phyloP scores from a whole-genome alignment of 2,329 filamentous ascomycete genomes.

The Fusarium aywerte region DNA sequence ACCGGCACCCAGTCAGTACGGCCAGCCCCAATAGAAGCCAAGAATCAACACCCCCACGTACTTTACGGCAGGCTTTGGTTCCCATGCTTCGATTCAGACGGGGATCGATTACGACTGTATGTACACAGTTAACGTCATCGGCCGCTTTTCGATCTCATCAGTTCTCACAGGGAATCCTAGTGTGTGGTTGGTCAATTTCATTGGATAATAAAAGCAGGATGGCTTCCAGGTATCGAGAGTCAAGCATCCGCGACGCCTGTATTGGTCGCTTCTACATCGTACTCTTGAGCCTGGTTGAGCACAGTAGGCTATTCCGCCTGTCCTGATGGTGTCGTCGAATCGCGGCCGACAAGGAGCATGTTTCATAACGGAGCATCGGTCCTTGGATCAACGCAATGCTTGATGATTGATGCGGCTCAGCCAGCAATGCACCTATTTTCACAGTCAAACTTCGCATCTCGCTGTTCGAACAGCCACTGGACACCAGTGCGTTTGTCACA shows the following conservation, averaged over 20 bases:
- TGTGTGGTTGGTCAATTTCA: neutral
- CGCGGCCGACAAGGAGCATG: neutral
- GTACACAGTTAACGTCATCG: slow-evolving; percentile 22
- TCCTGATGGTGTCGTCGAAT: neutral
- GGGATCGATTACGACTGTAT: slow-evolving; percentile 5
- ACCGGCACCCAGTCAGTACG: neutral
- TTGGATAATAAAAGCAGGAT: neutral
- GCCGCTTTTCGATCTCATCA: slow-evolving; percentile 8
- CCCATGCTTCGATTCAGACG: neutral
- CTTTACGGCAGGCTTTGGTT: neutral
- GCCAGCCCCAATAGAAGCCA: neutral
- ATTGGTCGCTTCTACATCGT: neutral
- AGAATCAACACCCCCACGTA: slow-evolving; percentile 23
- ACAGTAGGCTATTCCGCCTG: neutral
- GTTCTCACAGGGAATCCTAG: slow-evolving; percentile 18
- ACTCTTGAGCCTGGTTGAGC: neutral
- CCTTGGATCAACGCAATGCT: slow-evolving; percentile 15
- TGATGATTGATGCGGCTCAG: slow-evolving; percentile 7
- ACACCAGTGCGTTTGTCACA: neutral
- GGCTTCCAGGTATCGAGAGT: neutral
- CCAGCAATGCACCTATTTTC: neutral
- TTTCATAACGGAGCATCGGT: slow-evolving; percentile 22
- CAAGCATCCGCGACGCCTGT: neutral
- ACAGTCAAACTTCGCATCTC: neutral
- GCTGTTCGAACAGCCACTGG: neutral